Evolutionary conservation across 805 yeast genomes (phyloP), one percentile per base, ranked within the genome.

Genomic region (Priceomyces castillae): DNA sequence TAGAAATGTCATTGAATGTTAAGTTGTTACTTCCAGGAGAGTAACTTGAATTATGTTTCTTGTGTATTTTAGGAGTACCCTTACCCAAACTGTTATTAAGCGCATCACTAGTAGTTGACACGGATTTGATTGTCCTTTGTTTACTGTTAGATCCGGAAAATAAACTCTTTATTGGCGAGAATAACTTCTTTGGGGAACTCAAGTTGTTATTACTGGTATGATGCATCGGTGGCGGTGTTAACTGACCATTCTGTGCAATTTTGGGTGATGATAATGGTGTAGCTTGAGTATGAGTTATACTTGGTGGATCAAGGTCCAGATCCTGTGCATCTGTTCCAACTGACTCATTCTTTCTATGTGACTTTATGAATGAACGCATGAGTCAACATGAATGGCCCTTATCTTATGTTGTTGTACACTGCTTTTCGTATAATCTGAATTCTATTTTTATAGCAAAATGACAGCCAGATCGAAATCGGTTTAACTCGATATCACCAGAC

Each of bases 161-260:
- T 42, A 63, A 37, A 45, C 65, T 64, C 47, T 58, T 61, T 14
- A 67, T 67, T 1, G 73, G 73, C 1, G 67, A 60, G 25, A 67
- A 51, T 25, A 67, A 52, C 49, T 67, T 67, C 48, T 67, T 67
- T 20, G 73, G 73, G 5, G 71, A 61, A 15, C 53, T 52, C 31
- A 53, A 12, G 12, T 53, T 20, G 19, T 10, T 33, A 19, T 44
- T 31, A 33, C 26, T 23, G 14, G 16, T 31, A 6, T 37, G 22
- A 30, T 37, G 37, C 11, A 43, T 39, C 30, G 44, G 48, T 16
- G 65, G 58, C 7, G 61, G 57, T 19, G 54, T 50, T 25, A 49
- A 49, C 30, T 52, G 55, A 7, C 51, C 28, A 5, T 49, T 40
- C 26, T 52, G 59, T n/a, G 31, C 45, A 14, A 48, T 16, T 10